Conservation (phyloP, 345 rosid species). For the Boechera retrofracta region DNA sequence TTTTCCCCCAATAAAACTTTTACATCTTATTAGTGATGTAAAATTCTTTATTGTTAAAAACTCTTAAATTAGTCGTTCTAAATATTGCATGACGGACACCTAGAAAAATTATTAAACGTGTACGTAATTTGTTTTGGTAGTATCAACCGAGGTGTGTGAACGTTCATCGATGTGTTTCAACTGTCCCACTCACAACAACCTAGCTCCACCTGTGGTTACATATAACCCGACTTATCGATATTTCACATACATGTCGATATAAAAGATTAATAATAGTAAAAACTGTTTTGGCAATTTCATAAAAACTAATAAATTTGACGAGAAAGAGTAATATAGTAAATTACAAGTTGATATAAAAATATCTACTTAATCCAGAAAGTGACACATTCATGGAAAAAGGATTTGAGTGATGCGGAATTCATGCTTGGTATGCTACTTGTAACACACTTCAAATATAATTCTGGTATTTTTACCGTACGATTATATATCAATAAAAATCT, state of each 20-base stretch:
- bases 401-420: conserved; percentile 25
- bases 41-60: background rate
- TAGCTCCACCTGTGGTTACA: background rate
- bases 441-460: conserved; percentile 36
- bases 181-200: background rate
- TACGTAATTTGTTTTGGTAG: background rate
- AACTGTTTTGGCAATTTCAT: background rate
- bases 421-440: conserved; percentile 44
- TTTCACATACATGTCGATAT: background rate
- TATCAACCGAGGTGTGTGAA: background rate
- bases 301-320: conserved; percentile 4
- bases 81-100: background rate
- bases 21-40: background rate
- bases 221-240: background rate
- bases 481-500: conserved; percentile 15
- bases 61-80: background rate
- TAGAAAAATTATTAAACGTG: background rate
- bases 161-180: background rate
- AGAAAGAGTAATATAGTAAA: background rate
- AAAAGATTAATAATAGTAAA: background rate
- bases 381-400: conserved; percentile 24
- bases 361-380: conserved; percentile 14
- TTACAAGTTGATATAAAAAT: conserved; percentile 11
- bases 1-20: background rate
- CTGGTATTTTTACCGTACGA: conserved; percentile 31